Conservation (phyloP, 2,329 filamentous ascomycete genomes). For the Trichoderma sp. region DNA sequence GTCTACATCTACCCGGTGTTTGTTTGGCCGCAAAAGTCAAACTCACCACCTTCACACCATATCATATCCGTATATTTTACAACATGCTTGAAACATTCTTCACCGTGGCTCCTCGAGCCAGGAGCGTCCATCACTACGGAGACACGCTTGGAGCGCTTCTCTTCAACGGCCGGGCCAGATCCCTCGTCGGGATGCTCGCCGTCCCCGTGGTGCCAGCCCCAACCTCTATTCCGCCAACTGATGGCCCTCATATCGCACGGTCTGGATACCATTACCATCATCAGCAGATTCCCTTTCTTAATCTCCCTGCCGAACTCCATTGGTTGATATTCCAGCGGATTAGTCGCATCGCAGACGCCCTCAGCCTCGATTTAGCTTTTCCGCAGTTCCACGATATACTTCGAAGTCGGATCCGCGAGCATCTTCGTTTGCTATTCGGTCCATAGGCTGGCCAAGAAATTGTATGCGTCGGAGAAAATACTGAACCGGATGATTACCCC, state of each 20-base stretch:
- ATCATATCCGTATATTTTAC: neutral
- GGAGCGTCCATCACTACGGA: neutral
- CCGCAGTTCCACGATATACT: neutral
- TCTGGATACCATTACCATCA: neutral
- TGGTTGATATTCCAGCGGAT: neutral
- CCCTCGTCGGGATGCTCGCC: neutral
- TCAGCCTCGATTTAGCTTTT: neutral
- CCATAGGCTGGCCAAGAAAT: slow-evolving; percentile 24
- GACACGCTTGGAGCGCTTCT: neutral
- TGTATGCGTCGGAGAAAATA: slow-evolving; percentile 26
- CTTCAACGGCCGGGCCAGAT: neutral
- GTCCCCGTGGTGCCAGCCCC: neutral
- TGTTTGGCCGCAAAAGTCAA: neutral
- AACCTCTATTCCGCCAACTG: neutral
- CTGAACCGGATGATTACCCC: slow-evolving; percentile 15
- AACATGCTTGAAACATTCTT: neutral
- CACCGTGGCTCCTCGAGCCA: neutral
- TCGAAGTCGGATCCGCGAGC: neutral
- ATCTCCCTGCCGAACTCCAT: neutral
- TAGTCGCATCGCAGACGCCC: neutral
- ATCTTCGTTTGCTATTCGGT: neutral
- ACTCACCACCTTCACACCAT: neutral
- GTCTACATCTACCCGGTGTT: neutral
- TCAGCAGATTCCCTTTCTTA: neutral
- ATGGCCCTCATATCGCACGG: neutral